Conservation (phyloP, 31 red algal species). For the Porphyra umbilicalis region DNA sequence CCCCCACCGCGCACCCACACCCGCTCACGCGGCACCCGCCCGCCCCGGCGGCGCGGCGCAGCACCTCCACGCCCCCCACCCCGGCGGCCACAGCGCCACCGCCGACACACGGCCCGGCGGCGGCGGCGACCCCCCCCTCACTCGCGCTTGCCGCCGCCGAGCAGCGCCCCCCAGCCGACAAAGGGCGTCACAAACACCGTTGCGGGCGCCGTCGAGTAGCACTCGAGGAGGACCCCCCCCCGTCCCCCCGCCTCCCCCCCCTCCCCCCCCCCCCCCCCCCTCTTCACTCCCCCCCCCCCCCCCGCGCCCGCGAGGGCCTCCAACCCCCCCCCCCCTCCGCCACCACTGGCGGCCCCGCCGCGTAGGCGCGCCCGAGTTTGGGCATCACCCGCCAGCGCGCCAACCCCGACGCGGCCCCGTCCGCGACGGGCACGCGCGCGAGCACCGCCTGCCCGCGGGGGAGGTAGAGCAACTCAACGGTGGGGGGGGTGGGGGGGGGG, state of each 20-base stretch:
- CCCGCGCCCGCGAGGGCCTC: not conserved
- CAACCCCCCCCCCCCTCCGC: not conserved
- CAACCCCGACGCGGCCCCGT: not conserved
- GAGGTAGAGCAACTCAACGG: not conserved
- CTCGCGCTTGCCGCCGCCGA: not conserved
- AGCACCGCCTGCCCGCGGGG: not conserved
- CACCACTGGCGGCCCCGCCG: not conserved
- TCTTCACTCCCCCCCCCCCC: too few relatives aligned
- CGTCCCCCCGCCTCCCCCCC: not conserved
- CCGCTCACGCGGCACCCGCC: not conserved
- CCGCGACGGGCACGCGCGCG: not conserved
- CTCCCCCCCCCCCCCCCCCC: too few relatives aligned
- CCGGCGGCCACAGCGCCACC: too few relatives aligned
- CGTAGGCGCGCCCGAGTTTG: not conserved
- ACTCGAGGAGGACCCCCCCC: not conserved
- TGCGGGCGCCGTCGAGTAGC: not conserved
- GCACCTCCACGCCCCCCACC: not conserved
- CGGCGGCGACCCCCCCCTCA: not conserved
- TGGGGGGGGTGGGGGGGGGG: not conserved
- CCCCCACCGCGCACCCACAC: not conserved
- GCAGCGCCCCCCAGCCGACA: not conserved
- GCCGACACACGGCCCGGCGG: too few relatives aligned
- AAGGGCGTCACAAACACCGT: not conserved
- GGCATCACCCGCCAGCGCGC: not conserved
- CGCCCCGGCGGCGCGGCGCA: not conserved